Evolutionary conservation across 345 rosid species (phyloP), one percentile per base, ranked within the genome.

Genomic region (Syzygium oleosum): DNA sequence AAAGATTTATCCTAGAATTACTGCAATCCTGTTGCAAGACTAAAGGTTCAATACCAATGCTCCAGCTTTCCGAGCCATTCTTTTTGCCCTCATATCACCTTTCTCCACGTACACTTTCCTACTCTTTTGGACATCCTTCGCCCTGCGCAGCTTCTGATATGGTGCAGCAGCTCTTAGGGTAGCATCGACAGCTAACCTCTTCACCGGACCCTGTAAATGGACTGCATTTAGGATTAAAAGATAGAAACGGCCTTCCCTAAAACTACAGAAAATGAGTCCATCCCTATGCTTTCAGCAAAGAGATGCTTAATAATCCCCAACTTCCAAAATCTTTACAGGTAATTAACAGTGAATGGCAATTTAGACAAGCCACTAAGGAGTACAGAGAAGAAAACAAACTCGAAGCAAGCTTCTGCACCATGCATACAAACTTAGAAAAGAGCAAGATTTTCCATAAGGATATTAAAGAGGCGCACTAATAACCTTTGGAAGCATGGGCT

Each of bases 1-100:
- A 73, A 61, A 73, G 46, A 73, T 73, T 73, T 73, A 73, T 38
- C 49, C 83, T 73, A 73, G 46, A 73, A 73, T 73, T 38, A 73
- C 25, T 73, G 59, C 86, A 52, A 54, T 9, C 61, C 27, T 3
- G 7, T 53, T 19, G 23, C 46, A 43, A 73, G 25, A 87, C 84
- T 79, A 53, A 63, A 52, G 41, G 80, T 88, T 90, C 51, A 61
- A 58, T 97, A 96, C 99, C 99, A 97, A 89, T 89, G 99, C 99
- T 90, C 99, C 99, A 9, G 99, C 99, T 93, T 97, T 97, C 90
- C 99, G 93, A 68, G 99, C 98, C 99, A 97, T 97, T 93, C 99
- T 90, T 91, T 97, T 96, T 80, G 99, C 98, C 93, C 99, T 94
- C 98, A 97, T 96, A 92, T 97, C 99, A 90, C 95, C 88, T 92